Evolutionary conservation across 177 flowering plant species (phyloP).

Genomic region (Tripterygium wilfordii): DNA sequence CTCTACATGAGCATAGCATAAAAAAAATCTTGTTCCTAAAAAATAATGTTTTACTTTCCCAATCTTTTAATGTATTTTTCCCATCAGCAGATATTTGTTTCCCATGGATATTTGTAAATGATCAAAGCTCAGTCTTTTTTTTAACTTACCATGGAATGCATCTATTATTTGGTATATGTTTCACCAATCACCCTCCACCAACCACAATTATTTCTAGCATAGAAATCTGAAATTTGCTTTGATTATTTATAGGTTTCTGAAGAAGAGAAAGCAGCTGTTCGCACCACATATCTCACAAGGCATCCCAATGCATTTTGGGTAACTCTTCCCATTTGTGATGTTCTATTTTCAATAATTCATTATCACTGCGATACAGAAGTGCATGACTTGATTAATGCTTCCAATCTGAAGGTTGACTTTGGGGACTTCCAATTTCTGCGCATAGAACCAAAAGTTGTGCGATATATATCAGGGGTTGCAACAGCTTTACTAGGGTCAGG

Average conservation of each 20-base stretch:
- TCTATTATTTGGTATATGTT: no score
- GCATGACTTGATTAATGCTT: background rate
- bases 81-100: no score
- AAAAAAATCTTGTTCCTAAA: no score
- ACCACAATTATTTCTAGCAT: no score
- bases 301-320: constrained; percentile 98
- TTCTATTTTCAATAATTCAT: background rate
- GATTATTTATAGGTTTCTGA: constrained; percentile 49
- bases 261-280: constrained; percentile 46
- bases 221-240: background rate
- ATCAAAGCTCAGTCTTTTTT: no score
- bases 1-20: no score
- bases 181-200: no score
- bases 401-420: constrained; percentile 74
- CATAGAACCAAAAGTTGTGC: constrained; percentile 79
- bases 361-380: background rate
- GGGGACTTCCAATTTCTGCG: constrained; percentile 91
- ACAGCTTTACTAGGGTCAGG: constrained; percentile 87
- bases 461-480: constrained; percentile 92
- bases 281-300: constrained; percentile 62
- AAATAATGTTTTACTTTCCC: no score
- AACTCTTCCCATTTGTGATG: constrained; percentile 10
- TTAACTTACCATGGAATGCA: no score
- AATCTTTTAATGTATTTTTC: no score
- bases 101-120: background rate